These are phyloP conservation scores for Calonectria montana DNA, from an alignment of 2,329 filamentous ascomycete genomes.

Conservation along the genomic window DNA sequence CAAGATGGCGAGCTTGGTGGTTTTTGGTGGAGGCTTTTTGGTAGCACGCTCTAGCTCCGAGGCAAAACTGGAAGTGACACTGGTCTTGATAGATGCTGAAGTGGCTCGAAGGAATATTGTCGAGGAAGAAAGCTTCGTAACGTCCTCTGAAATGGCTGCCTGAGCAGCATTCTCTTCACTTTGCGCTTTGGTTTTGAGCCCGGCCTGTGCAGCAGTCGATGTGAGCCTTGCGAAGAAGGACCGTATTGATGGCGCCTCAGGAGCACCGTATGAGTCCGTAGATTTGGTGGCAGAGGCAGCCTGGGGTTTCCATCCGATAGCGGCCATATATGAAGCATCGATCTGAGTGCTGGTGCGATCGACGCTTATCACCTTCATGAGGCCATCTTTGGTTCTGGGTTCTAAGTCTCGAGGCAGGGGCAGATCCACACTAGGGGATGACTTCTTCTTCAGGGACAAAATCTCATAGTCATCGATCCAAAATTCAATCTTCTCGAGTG, in stretches of 20 bases:
- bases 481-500: conserved; percentile 86
- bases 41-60: conserved; percentile 93
- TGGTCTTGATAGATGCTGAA: conserved; percentile 84
- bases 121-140: conserved; percentile 76
- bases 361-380: conserved; percentile 88
- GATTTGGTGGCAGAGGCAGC: conserved; percentile 54
- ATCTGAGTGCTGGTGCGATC: conserved; percentile 91
- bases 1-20: conserved; percentile 85
- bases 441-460: conserved; percentile 83
- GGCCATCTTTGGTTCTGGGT: conserved; percentile 82
- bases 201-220: conserved; percentile 62
- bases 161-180: conserved; percentile 73
- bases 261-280: conserved; percentile 61
- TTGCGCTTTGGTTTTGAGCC: conserved; percentile 65
- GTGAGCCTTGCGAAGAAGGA: conserved; percentile 87
- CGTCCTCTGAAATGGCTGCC: conserved; percentile 74
- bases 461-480: conserved; percentile 91
- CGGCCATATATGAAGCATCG: conserved; percentile 88
- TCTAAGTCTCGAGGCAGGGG: conserved; percentile 83
- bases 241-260: conserved; percentile 71
- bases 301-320: conserved; percentile 83
- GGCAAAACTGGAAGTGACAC: conserved; percentile 77
- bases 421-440: conserved; percentile 79
- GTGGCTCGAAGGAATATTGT: conserved; percentile 92
- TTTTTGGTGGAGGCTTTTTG: conserved; percentile 94